phyloP scores from a whole-genome alignment of 768 basidiomycete species.

The Xerocomellus dryophilus region DNA sequence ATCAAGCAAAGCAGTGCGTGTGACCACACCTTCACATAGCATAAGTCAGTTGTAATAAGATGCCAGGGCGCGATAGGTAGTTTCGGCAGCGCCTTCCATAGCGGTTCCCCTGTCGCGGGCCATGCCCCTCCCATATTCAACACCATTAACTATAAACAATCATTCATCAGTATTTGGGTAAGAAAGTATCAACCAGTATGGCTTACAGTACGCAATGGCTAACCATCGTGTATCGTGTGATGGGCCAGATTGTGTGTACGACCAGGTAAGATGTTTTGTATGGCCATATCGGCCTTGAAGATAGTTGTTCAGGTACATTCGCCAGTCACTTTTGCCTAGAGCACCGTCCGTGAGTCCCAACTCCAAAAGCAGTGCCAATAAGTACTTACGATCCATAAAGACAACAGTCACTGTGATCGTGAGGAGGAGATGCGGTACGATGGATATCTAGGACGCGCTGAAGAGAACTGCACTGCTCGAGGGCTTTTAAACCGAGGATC shows the following conservation, averaged over 20 bases:
- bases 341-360: conserved; percentile 1
- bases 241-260: conserved; percentile 19
- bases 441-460: conserved; percentile 10
- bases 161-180: not conserved
- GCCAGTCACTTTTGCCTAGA: conserved; percentile 26
- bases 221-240: conserved; percentile 25
- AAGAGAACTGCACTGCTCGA: not conserved
- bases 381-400: conserved; percentile 20
- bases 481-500: conserved; percentile 23
- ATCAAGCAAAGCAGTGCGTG: not conserved
- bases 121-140: conserved; percentile 27
- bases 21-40: conserved; percentile 4
- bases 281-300: conserved; percentile 33
- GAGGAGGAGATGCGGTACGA: not conserved
- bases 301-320: conserved; percentile 30
- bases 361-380: not conserved
- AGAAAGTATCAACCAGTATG: not conserved
- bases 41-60: conserved; percentile 17
- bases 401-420: not conserved
- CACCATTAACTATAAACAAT: conserved; percentile 19
- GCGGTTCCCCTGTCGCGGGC: conserved; percentile 28
- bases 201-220: conserved; percentile 27
- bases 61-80: conserved; percentile 23
- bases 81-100: conserved; percentile 32
- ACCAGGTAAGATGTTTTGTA: conserved; percentile 26